These are phyloP conservation scores for Ophiostoma piceae DNA, from an alignment of 2,329 filamentous ascomycete genomes.

Conservation along the genomic window DNA sequence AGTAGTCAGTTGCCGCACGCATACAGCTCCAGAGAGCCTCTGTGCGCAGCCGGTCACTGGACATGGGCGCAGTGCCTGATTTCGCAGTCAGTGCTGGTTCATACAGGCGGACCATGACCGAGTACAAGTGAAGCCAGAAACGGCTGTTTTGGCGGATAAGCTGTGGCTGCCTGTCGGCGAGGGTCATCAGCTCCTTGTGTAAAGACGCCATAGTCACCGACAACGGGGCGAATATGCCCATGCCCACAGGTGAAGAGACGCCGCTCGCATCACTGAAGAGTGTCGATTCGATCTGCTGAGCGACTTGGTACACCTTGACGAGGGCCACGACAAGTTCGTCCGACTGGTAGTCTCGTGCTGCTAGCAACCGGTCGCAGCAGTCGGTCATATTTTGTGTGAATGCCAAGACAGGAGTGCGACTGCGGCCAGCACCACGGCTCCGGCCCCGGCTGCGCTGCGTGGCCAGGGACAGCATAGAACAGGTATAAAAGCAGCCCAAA, in stretches of 20 bases:
- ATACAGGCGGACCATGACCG: constrained; percentile 36
- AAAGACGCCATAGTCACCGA: constrained; percentile 36
- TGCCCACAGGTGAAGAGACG: constrained; percentile 31
- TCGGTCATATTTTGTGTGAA: constrained; percentile 35
- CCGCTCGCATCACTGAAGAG: constrained; percentile 35
- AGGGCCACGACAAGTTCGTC: constrained; percentile 35
- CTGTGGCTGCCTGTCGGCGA: constrained; percentile 24
- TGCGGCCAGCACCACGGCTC: constrained; percentile 15
- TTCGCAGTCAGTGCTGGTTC: constrained; percentile 36
- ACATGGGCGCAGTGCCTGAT: background rate
- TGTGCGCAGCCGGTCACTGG: constrained; percentile 31
- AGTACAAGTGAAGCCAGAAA: constrained; percentile 36
- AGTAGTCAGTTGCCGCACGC: constrained; percentile 31
- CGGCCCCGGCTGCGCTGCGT: constrained; percentile 28
- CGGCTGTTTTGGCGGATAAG: constrained; percentile 30
- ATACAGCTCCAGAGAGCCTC: constrained; percentile 39
- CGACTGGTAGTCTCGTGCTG: constrained; percentile 32
- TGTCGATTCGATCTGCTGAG: constrained; percentile 17
- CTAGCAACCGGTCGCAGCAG: constrained; percentile 35
- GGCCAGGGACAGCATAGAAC: constrained; percentile 34
- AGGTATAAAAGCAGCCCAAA: constrained; percentile 39
- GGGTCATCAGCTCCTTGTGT: constrained; percentile 34
- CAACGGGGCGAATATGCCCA: constrained; percentile 29
- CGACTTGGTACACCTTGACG: constrained; percentile 36
- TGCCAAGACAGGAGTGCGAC: constrained; percentile 33